phyloP scores from a whole-genome alignment of 768 basidiomycete species.

The Nidularia pulvinata region DNA sequence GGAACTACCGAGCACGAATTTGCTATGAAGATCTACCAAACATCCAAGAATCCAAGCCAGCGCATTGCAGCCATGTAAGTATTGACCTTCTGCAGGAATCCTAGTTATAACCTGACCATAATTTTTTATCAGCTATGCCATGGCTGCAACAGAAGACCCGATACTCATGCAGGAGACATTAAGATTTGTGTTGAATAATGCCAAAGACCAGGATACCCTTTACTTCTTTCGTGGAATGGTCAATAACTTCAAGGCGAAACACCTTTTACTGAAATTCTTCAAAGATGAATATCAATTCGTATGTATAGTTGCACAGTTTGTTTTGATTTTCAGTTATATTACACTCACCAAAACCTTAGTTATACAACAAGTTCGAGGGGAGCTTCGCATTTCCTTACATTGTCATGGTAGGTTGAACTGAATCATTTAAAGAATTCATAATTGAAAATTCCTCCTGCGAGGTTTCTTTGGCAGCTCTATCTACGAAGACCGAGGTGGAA shows the following conservation, averaged over 20 bases:
- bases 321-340: neutral
- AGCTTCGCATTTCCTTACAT: slow-evolving; percentile 59
- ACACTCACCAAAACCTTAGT: slow-evolving; percentile 23
- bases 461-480: slow-evolving; percentile 10
- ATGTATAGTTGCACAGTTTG: slow-evolving; percentile 15
- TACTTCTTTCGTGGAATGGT: slow-evolving; percentile 64
- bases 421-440: neutral
- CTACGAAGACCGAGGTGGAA: slow-evolving; percentile 49
- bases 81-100: neutral
- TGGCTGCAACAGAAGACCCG: slow-evolving; percentile 59
- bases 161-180: slow-evolving; percentile 64
- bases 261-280: slow-evolving; percentile 60
- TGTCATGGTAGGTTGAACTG: slow-evolving; percentile 41
- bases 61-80: slow-evolving; percentile 71
- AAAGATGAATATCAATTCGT: slow-evolving; percentile 68
- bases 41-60: slow-evolving; percentile 73
- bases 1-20: slow-evolving; percentile 77
- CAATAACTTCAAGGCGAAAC: slow-evolving; percentile 53
- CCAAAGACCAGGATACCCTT: slow-evolving; percentile 60
- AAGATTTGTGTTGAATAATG: slow-evolving; percentile 51
- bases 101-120: neutral
- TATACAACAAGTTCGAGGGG: slow-evolving; percentile 70
- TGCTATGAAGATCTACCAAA: slow-evolving; percentile 64
- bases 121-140: slow-evolving; percentile 45
- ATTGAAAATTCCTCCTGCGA: neutral